Percentiles rank a stretch among this genome's conserved stretches.
Evolutionary conservation across 2,329 filamentous ascomycete species (phyloP).

Genomic region (Ophiostoma novo-ulmi): DNA sequence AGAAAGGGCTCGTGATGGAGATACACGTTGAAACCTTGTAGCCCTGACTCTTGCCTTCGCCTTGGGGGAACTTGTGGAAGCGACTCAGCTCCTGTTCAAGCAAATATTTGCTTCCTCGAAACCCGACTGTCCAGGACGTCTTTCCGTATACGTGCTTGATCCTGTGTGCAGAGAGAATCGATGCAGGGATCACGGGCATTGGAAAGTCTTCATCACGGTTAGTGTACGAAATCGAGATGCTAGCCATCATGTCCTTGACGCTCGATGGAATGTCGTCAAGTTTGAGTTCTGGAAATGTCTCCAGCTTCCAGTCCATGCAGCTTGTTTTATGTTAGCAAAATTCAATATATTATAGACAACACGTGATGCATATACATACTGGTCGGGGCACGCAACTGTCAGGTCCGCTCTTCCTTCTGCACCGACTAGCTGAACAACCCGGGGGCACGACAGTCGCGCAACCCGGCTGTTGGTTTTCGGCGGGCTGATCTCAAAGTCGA

Average conservation of each 20-base stretch:
- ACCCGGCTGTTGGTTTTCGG: slow-evolving; percentile 11
- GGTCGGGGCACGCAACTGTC: slow-evolving; percentile 34
- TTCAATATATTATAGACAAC: neutral
- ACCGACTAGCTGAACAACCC: slow-evolving; percentile 22
- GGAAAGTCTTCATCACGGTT: slow-evolving; percentile 31
- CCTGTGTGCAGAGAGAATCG: slow-evolving; percentile 20
- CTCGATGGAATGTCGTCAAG: slow-evolving; percentile 25
- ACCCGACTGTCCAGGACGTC: slow-evolving; percentile 34
- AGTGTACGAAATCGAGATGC: slow-evolving; percentile 29
- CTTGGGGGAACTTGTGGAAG: slow-evolving; percentile 34
- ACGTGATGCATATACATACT: slow-evolving; percentile 29
- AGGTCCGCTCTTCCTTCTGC: slow-evolving; percentile 27
- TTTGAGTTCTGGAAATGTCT: slow-evolving; percentile 31
- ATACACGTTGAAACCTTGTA: slow-evolving; percentile 11
- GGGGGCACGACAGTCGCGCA: slow-evolving; percentile 19
- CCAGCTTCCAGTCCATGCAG: slow-evolving; percentile 38
- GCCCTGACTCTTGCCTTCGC: neutral
- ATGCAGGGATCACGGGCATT: slow-evolving; percentile 26
- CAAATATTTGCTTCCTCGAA: slow-evolving; percentile 32
- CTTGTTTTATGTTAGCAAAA: slow-evolving; percentile 32
- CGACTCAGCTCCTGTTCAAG: slow-evolving; percentile 38
- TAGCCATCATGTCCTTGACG: slow-evolving; percentile 29
- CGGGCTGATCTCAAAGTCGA: slow-evolving; percentile 28
- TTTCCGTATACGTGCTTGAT: slow-evolving; percentile 35
- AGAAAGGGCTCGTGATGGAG: slow-evolving; percentile 14